Conservation (phyloP, 2,329 filamentous ascomycete genomes). For the Aureobasidium subglaciale region DNA sequence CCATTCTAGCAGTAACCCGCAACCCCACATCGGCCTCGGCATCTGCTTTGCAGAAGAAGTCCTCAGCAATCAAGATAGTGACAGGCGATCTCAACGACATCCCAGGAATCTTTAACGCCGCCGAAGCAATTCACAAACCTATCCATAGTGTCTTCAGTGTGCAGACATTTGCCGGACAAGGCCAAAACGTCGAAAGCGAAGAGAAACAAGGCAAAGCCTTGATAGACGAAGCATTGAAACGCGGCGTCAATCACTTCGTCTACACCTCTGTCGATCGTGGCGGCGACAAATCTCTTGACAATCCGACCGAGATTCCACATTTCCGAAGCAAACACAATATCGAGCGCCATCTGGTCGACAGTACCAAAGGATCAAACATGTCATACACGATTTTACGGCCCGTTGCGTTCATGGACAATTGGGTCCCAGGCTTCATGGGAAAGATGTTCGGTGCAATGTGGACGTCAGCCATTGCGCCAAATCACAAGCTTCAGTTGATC, state of each 20-base stretch:
- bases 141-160: conserved; percentile 54
- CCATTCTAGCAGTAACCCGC: conserved; percentile 56
- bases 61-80: conserved; percentile 47
- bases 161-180: conserved; percentile 39
- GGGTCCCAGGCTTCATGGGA: conserved; percentile 40
- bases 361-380: conserved; percentile 41
- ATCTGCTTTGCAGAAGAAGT: conserved; percentile 40
- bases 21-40: conserved; percentile 46
- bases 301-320: conserved; percentile 52
- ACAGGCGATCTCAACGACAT: conserved; percentile 51
- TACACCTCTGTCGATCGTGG: conserved; percentile 58
- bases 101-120: conserved; percentile 40
- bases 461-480: conserved; percentile 23
- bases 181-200: conserved; percentile 36
- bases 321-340: conserved; percentile 56
- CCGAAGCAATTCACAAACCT: conserved; percentile 20
- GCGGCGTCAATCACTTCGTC: conserved; percentile 52
- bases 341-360: conserved; percentile 52
- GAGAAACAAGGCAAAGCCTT: conserved; percentile 50
- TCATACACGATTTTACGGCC: conserved; percentile 57
- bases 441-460: conserved; percentile 43
- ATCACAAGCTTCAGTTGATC: conserved; percentile 32
- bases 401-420: conserved; percentile 57
- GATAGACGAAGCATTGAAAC: conserved; percentile 48
- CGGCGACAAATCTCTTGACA: conserved; percentile 47